Evolutionary conservation across 306 rosid genomes (phyloP).

Genomic region (Inga oerstediana): DNA sequence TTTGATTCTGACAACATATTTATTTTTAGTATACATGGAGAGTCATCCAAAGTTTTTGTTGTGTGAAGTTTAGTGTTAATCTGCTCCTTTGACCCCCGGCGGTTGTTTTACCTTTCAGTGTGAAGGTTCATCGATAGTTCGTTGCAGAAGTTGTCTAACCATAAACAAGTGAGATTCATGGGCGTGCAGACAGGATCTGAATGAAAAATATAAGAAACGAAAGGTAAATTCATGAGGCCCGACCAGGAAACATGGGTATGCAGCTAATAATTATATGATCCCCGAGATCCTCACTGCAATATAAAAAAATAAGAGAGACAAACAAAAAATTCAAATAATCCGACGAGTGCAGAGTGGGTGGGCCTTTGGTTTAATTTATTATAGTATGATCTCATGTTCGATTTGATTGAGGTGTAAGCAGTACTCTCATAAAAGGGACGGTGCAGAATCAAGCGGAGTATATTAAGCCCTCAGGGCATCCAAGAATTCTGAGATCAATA

Average conservation of each 20-base stretch:
- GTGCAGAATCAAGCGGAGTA: neutral
- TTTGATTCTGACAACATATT: neutral
- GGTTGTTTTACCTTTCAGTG: neutral
- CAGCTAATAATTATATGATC: neutral
- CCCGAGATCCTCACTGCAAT: neutral
- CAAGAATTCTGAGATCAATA: neutral
- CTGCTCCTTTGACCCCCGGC: neutral
- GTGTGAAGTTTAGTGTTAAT: neutral
- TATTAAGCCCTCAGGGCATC: no score
- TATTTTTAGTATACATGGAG: neutral
- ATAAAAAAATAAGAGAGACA: neutral
- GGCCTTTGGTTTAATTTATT: neutral
- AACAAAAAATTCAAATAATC: neutral
- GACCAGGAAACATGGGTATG: conserved; percentile 2
- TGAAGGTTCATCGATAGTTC: neutral
- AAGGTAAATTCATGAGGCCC: neutral
- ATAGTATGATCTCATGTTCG: no score
- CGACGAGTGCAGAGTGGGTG: neutral
- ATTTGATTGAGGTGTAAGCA: neutral
- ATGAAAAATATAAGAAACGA: neutral
- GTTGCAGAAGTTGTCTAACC: neutral
- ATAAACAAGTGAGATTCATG: neutral
- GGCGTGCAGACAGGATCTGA: neutral
- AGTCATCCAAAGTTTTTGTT: neutral
- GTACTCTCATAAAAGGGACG: neutral